Evolutionary conservation across 108 stramenopile species (phyloP).

Genomic region (Epithemia pelagica): DNA sequence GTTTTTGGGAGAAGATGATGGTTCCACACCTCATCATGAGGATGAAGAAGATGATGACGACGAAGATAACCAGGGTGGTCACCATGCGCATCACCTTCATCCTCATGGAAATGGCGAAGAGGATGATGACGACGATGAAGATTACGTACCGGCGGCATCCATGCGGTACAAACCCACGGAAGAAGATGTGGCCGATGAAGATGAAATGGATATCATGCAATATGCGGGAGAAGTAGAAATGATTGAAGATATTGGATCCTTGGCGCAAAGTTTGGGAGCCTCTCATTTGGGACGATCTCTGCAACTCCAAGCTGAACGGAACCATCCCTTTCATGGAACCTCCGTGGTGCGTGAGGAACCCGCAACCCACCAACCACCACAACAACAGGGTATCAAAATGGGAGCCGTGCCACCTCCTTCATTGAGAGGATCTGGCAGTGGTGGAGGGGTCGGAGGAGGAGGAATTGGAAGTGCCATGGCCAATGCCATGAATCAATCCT

Average conservation of each 20-base stretch:
- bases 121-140: slow-evolving; percentile 52
- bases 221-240: slow-evolving; percentile 72
- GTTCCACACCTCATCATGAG: slow-evolving; percentile 18
- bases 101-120: slow-evolving; percentile 20
- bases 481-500: slow-evolving; percentile 36
- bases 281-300: slow-evolving; percentile 74
- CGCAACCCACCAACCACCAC: slow-evolving; percentile 4
- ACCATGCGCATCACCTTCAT: neutral
- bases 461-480: slow-evolving; percentile 78
- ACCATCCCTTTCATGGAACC: slow-evolving; percentile 6
- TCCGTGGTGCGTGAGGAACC: neutral
- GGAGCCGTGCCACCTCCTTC: slow-evolving; percentile 5
- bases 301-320: slow-evolving; percentile 61
- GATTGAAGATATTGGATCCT: slow-evolving; percentile 82
- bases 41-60: slow-evolving; percentile 23
- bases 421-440: neutral
- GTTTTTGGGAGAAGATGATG: slow-evolving; percentile 51
- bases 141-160: slow-evolving; percentile 22
- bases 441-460: slow-evolving; percentile 22
- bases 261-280: slow-evolving; percentile 77
- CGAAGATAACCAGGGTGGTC: neutral
- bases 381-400: slow-evolving; percentile 20
- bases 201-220: slow-evolving; percentile 57
- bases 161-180: slow-evolving; percentile 63
- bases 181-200: slow-evolving; percentile 60